Evolutionary conservation across 2,329 filamentous ascomycete genomes (phyloP).

Genomic region (Aspergillus eucalypticola): DNA sequence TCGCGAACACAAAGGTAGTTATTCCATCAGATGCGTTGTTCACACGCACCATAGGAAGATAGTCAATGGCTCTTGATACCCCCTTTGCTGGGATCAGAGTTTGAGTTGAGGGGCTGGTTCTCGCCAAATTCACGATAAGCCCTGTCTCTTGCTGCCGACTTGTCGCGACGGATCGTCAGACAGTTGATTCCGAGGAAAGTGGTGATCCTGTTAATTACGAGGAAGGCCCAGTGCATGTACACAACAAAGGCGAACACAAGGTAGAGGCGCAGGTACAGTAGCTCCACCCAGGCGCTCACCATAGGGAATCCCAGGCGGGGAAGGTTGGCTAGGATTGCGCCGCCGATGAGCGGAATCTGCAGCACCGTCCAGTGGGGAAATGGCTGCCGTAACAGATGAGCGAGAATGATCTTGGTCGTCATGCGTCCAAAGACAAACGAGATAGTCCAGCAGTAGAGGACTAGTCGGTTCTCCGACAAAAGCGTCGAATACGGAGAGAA

Average conservation of each 20-base stretch:
- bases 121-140: constrained; percentile 40
- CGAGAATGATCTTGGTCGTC: constrained; percentile 98
- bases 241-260: constrained; percentile 79
- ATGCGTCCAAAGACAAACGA: constrained; percentile 97
- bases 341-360: constrained; percentile 80
- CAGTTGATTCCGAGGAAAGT: constrained; percentile 91
- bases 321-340: constrained; percentile 79
- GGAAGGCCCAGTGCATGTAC: constrained; percentile 89
- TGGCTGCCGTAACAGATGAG: constrained; percentile 86
- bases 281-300: constrained; percentile 66
- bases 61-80: constrained; percentile 23
- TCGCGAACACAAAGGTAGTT: background rate
- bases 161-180: constrained; percentile 68
- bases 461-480: constrained; percentile 79
- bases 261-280: constrained; percentile 81
- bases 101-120: constrained; percentile 12
- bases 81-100: constrained; percentile 18
- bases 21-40: too few species aligned
- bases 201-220: constrained; percentile 91
- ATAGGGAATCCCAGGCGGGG: constrained; percentile 71
- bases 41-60: background rate
- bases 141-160: constrained; percentile 34
- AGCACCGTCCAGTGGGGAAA: constrained; percentile 97
- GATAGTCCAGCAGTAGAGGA: constrained; percentile 89
- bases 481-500: constrained; percentile 85